Evolutionary conservation across 1,284 basidiomycete genomes (phyloP), one percentile per base, ranked within the genome.

Genomic region (Phlebopus sp.): DNA sequence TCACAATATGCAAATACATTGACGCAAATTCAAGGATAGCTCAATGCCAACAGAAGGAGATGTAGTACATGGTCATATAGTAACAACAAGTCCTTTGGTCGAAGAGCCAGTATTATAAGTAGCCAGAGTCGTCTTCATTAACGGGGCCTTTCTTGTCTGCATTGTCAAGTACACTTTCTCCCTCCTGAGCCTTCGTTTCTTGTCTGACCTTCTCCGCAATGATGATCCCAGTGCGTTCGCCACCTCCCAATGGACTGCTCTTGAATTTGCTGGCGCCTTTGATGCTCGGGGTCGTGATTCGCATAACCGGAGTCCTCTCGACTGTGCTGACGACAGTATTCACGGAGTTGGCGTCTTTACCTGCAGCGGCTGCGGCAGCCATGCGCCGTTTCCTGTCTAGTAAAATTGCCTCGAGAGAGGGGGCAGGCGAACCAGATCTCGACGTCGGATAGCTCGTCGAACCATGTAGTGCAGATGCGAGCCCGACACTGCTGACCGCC

Each of bases 211-310:
- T 59, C 58, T 73, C 73, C 14, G 70, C 73, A 25, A 71, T 66
- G 10, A 75, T 69, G 5, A 73, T 62, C 2, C 74, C 73, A 5
- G 53, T 60, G 37, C 67, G 58, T 46, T 75, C 70, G n/a, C 63
- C 69, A 13, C 71, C 74, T 23, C 68, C 74, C 18, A 76, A 59
- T 38, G 82, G 84, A 59, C 78, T 84, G 59, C 84, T 87, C 77
- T 87, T 86, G 67, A 86, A 87, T 55, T 76, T 71, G 48, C 54
- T 45, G 67, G 69, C n/a, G 74, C 80, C 62, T 77, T 83, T 54
- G 55, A 57, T n/a, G 43, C 59, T 31, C 42, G 56, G 52, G 18
- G 48, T 51, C 18, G 58, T 48, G 29, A 58, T 49, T 39, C 66
- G 60, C 15, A 56, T 15, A 5, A 47, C 35, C 1, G 53, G 34